These are phyloP conservation scores for Mortierella sp. DNA, from an alignment of 371 early-diverging fungal species.

Conservation along the genomic window DNA sequence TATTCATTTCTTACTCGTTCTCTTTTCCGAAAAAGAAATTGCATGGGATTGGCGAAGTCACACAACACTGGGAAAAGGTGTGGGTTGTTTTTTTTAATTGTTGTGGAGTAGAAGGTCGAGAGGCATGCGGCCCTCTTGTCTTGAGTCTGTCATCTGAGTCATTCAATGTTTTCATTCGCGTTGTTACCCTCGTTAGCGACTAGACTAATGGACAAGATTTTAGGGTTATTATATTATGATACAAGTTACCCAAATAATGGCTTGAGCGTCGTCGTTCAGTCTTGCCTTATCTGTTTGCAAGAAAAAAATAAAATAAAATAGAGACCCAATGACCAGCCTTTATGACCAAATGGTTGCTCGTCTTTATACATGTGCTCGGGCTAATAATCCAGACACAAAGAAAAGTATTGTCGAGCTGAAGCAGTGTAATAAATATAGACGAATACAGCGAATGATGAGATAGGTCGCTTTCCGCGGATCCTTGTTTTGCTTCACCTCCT, in stretches of 20 bases:
- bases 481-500: neutral
- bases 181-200: neutral
- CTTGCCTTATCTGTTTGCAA: neutral
- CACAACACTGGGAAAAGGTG: neutral
- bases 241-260: neutral
- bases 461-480: neutral
- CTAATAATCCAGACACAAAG: neutral
- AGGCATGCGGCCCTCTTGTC: neutral
- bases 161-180: conserved; percentile 4
- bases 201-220: no score
- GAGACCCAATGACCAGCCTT: neutral
- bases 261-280: neutral
- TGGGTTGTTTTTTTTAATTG: neutral
- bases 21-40: no score
- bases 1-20: no score
- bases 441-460: neutral
- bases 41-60: neutral
- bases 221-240: neutral
- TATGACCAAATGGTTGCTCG: neutral
- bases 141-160: neutral
- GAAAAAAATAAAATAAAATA: neutral
- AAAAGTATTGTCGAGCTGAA: neutral
- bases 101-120: conserved; percentile 4
- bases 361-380: neutral
- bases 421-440: neutral